A percentile compares a stretch with the other conserved stretches of the same genome.
phyloP scores from a whole-genome alignment of 169 alveolate species.

The Plasmodium sp. region DNA sequence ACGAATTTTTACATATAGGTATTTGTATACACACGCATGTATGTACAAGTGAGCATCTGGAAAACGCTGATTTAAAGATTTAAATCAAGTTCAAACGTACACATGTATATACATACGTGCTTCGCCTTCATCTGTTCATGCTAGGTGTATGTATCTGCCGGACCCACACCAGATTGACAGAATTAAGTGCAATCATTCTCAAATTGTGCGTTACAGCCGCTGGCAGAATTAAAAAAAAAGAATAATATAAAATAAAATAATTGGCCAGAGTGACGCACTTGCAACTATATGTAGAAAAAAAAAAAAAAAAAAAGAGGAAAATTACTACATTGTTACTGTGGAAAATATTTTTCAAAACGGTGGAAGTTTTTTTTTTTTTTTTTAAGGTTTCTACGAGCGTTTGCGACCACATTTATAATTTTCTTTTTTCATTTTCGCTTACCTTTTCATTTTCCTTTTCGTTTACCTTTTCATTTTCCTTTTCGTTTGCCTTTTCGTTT shows the following conservation, averaged over 20 bases:
- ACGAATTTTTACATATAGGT: not conserved
- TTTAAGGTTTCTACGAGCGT: not conserved
- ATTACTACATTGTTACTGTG: not conserved
- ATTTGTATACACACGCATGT: not conserved
- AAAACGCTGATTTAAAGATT: not conserved
- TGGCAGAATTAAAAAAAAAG: not conserved
- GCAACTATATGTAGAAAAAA: not conserved
- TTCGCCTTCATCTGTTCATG: not conserved
- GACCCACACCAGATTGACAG: not conserved
- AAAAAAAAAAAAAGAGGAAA: not conserved
- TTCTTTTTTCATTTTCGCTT: not conserved
- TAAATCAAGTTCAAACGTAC: not conserved
- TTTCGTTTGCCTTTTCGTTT: not conserved
- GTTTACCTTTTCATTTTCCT: too few relatives aligned
- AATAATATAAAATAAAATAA: not conserved
- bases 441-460: too few relatives aligned
- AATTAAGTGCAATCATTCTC: not conserved
- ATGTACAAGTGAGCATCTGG: constrained; percentile 3
- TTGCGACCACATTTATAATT: not conserved
- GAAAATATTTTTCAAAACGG: not conserved
- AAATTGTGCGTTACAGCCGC: not conserved
- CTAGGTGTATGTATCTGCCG: not conserved
- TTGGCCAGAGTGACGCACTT: not conserved
- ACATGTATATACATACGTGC: not conserved
- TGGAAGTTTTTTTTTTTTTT: not conserved